These are phyloP conservation scores for Nemania sp. DNA, from an alignment of 2,329 filamentous ascomycete species.

Conservation along the genomic window DNA sequence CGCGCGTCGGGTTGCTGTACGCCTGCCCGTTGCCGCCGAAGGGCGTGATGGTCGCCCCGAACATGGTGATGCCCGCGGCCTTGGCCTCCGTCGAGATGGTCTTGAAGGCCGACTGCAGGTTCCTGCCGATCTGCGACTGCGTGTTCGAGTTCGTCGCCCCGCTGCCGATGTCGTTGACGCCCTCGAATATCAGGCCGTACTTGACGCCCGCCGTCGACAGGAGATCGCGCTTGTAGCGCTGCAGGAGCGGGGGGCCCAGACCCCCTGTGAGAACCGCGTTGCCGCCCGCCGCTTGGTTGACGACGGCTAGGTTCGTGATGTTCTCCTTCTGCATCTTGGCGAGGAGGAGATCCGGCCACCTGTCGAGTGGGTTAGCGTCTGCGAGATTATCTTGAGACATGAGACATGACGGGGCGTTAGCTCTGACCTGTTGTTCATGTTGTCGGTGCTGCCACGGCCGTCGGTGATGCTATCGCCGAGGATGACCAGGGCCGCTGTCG, in stretches of 20 bases:
- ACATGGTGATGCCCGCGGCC: slow-evolving; percentile 57
- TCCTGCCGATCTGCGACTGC: slow-evolving; percentile 54
- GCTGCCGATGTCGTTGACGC: slow-evolving; percentile 70
- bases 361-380: slow-evolving; percentile 29
- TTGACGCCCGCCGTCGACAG: slow-evolving; percentile 60
- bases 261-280: slow-evolving; percentile 67
- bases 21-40: slow-evolving; percentile 58
- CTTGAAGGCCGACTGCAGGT: slow-evolving; percentile 60
- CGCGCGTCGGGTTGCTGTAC: slow-evolving; percentile 59
- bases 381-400: background rate
- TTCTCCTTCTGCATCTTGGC: slow-evolving; percentile 53
- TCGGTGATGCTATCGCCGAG: slow-evolving; percentile 72
- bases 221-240: slow-evolving; percentile 67
- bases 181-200: slow-evolving; percentile 69
- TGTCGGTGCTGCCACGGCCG: slow-evolving; percentile 64
- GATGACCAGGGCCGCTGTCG: slow-evolving; percentile 54
- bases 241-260: slow-evolving; percentile 63
- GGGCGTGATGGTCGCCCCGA: slow-evolving; percentile 69
- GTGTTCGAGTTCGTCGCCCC: slow-evolving; percentile 49
- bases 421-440: slow-evolving; percentile 60
- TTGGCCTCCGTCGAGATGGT: slow-evolving; percentile 62
- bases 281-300: slow-evolving; percentile 71
- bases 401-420: background rate
- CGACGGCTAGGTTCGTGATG: slow-evolving; percentile 57
- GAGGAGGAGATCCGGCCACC: slow-evolving; percentile 63